A percentile compares a stretch with the other conserved stretches of the same genome.
phyloP scores from a whole-genome alignment of 805 yeast genomes.

The Schwanniomyces polymorphus region DNA sequence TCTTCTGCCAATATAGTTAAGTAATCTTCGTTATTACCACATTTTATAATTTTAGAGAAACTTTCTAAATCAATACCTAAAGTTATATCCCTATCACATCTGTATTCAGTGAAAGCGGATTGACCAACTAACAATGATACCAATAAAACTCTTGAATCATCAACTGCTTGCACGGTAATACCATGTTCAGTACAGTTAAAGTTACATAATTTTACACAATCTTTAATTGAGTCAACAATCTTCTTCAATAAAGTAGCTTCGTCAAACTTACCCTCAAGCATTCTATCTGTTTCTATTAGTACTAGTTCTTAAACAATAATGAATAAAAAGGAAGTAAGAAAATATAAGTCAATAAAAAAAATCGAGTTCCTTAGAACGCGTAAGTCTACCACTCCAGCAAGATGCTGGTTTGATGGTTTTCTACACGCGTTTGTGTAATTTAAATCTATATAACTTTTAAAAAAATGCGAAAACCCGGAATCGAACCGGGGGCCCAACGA shows the following conservation, averaged over 20 bases:
- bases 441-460: not conserved
- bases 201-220: constrained; percentile 92
- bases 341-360: not conserved
- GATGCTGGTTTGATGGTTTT: not conserved
- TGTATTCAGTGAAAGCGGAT: constrained; percentile 85
- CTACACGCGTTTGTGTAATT: not conserved
- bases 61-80: constrained; percentile 89
- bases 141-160: constrained; percentile 91
- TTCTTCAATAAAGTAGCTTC: constrained; percentile 90
- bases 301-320: not conserved
- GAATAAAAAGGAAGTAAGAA: not conserved
- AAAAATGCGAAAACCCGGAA: constrained; percentile 9
- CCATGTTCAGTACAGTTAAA: constrained; percentile 96
- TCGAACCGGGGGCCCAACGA: constrained; percentile 11
- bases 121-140: constrained; percentile 86
- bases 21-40: constrained; percentile 88
- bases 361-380: not conserved
- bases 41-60: constrained; percentile 82
- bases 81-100: constrained; percentile 93
- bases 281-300: constrained; percentile 21
- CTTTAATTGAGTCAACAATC: constrained; percentile 91
- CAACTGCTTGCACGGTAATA: constrained; percentile 95
- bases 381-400: not conserved
- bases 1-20: constrained; percentile 90
- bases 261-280: constrained; percentile 97